Conservation (phyloP, 164 flowering plant species). For the Paratinospora sagittata region DNA sequence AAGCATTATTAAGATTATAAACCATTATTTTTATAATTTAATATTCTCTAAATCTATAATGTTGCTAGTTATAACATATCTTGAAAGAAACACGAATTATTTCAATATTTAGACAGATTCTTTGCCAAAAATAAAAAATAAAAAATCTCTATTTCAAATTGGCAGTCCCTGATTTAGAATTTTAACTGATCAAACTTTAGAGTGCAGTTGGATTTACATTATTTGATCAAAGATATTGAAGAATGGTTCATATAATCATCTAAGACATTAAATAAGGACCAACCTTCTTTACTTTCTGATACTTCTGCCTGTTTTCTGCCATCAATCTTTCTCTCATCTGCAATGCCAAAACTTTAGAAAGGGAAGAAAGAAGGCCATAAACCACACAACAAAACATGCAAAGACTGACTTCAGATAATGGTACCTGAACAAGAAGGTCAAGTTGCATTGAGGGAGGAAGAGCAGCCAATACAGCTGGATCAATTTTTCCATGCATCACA, state of each 20-base stretch:
- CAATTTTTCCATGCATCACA: constrained; percentile 52
- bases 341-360: background rate
- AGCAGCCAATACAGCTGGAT: constrained; percentile 83
- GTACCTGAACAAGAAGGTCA: constrained; percentile 93
- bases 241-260: too few relatives aligned
- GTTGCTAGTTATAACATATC: too few relatives aligned
- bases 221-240: too few relatives aligned
- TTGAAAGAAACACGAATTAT: too few relatives aligned
- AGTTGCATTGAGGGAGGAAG: constrained; percentile 97
- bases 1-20: too few relatives aligned
- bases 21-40: too few relatives aligned
- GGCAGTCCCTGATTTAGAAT: background rate
- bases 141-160: too few relatives aligned
- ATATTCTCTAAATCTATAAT: too few relatives aligned
- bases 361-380: background rate
- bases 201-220: too few relatives aligned
- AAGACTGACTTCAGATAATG: background rate
- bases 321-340: constrained; percentile 92
- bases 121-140: too few relatives aligned
- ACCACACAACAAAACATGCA: background rate
- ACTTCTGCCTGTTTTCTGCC: constrained; percentile 97
- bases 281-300: constrained; percentile 95
- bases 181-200: too few relatives aligned
- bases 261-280: background rate
- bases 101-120: too few relatives aligned